Evolutionary conservation across 2,329 filamentous ascomycete genomes (phyloP).

Genomic region (Trichophyton rubrum): DNA sequence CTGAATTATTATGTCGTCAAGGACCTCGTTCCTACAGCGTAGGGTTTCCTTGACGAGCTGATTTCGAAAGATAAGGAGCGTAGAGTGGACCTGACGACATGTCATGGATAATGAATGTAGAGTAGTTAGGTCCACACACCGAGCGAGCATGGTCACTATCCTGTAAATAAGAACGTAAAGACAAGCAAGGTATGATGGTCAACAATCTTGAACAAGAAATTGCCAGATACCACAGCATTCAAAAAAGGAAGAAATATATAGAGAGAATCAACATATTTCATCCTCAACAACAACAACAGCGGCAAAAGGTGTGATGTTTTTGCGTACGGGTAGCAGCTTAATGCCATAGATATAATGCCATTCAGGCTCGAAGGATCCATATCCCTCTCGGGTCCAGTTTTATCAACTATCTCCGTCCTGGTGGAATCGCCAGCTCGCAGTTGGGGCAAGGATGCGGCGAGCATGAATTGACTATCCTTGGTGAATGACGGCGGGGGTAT

Average conservation of each 20-base stretch:
- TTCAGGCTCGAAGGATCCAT: conserved; percentile 7
- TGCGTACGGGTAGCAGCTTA: conserved; percentile 39
- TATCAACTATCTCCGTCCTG: conserved; percentile 10
- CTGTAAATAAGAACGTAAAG: conserved; percentile 37
- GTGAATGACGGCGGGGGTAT: neutral
- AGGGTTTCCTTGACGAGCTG: conserved; percentile 64
- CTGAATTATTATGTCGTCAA: conserved; percentile 15
- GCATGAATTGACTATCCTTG: neutral
- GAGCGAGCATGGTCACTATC: conserved; percentile 62
- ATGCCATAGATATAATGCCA: conserved; percentile 23
- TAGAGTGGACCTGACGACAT: conserved; percentile 65
- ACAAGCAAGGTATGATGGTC: conserved; percentile 6
- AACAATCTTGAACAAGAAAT: neutral
- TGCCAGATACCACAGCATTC: conserved; percentile 3
- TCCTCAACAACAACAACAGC: neutral
- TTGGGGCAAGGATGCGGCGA: neutral
- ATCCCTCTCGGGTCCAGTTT: neutral
- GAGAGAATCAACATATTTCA: neutral
- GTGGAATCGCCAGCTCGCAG: conserved; percentile 19
- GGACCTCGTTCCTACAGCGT: conserved; percentile 61
- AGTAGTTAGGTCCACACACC: conserved; percentile 72
- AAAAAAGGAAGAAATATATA: neutral
- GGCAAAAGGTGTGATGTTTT: neutral
- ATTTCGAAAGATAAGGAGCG: conserved; percentile 64
- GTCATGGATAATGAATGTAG: conserved; percentile 72